Evolutionary conservation across 2,329 filamentous ascomycete species (phyloP).

Genomic region (Thelonectria rubi): DNA sequence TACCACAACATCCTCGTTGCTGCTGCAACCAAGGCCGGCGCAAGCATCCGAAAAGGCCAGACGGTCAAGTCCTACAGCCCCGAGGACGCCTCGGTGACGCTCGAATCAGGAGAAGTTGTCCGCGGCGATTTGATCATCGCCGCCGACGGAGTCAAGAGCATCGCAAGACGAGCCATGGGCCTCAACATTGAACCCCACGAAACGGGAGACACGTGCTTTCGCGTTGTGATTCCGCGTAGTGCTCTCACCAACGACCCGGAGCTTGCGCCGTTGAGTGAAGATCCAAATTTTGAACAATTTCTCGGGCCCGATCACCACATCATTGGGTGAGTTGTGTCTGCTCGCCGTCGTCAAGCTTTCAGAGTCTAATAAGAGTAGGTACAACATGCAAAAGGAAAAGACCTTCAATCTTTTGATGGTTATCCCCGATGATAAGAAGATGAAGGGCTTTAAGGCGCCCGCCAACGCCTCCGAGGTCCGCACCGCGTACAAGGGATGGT

Average conservation of each 20-base stretch:
- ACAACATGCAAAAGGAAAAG: constrained; percentile 23
- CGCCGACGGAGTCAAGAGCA: constrained; percentile 24
- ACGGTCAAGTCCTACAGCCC: constrained; percentile 9
- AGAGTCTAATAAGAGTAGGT: neutral
- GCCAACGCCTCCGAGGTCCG: constrained; percentile 18
- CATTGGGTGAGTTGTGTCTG: constrained; percentile 11
- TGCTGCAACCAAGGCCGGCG: constrained; percentile 10
- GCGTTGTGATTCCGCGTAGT: constrained; percentile 17
- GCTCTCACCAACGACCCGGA: constrained; percentile 15
- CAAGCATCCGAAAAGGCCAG: constrained; percentile 10
- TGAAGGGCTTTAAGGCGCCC: constrained; percentile 19
- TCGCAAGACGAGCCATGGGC: constrained; percentile 5
- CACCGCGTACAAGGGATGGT: constrained; percentile 18
- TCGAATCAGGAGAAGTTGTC: constrained; percentile 14
- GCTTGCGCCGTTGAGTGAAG: constrained; percentile 10
- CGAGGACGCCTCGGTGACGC: neutral
- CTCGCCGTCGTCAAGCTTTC: neutral
- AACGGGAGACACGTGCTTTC: constrained; percentile 21
- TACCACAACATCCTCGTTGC: constrained; percentile 14
- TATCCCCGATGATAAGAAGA: constrained; percentile 17
- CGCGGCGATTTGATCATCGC: constrained; percentile 10
- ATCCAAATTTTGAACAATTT: constrained; percentile 16
- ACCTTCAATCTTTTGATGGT: constrained; percentile 20
- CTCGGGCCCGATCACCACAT: constrained; percentile 23
- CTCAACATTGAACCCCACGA: constrained; percentile 20